Conservation (phyloP, 768 basidiomycete genomes). For the Tephrocybe sp. region DNA sequence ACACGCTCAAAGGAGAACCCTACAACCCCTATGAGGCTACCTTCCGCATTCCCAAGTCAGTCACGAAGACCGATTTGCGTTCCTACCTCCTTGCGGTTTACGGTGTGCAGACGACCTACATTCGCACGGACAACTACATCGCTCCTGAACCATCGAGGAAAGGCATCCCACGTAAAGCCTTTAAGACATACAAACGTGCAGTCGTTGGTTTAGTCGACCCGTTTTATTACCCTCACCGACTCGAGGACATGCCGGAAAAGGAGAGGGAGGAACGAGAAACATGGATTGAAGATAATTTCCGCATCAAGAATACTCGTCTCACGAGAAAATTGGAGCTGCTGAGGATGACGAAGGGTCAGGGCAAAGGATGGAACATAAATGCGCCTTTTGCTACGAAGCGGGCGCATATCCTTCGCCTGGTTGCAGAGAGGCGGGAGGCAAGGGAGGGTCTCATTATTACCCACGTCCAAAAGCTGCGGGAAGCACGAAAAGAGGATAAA, state of each 20-base stretch:
- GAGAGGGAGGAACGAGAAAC: conserved; percentile 56
- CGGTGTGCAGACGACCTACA: conserved; percentile 87
- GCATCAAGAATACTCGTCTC: conserved; percentile 36
- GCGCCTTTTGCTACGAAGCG: conserved; percentile 43
- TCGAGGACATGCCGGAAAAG: conserved; percentile 72
- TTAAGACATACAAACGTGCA: conserved; percentile 84
- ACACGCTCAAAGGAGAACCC: conserved; percentile 69
- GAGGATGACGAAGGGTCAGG: conserved; percentile 37
- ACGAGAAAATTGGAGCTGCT: conserved; percentile 38
- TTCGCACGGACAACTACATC: conserved; percentile 91
- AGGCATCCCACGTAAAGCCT: conserved; percentile 31
- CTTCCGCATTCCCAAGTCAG: conserved; percentile 84
- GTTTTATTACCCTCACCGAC: conserved; percentile 86
- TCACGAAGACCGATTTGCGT: conserved; percentile 92
- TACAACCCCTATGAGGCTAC: conserved; percentile 97
- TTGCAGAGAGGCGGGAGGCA: conserved; percentile 41
- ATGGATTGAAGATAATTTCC: conserved; percentile 66
- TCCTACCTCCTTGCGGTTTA: conserved; percentile 86
- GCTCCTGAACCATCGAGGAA: conserved; percentile 44
- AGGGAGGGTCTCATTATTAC: conserved; percentile 38
- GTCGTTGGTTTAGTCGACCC: conserved; percentile 90
- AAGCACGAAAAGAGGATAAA: conserved; percentile 33
- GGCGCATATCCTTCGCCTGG: conserved; percentile 43
- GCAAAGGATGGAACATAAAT: conserved; percentile 42
- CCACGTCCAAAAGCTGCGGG: conserved; percentile 34